A percentile compares a stretch with the other conserved stretches of the same genome.
Conservation (phyloP, 305 asterid genomes). For the Euphrasia arctica region DNA sequence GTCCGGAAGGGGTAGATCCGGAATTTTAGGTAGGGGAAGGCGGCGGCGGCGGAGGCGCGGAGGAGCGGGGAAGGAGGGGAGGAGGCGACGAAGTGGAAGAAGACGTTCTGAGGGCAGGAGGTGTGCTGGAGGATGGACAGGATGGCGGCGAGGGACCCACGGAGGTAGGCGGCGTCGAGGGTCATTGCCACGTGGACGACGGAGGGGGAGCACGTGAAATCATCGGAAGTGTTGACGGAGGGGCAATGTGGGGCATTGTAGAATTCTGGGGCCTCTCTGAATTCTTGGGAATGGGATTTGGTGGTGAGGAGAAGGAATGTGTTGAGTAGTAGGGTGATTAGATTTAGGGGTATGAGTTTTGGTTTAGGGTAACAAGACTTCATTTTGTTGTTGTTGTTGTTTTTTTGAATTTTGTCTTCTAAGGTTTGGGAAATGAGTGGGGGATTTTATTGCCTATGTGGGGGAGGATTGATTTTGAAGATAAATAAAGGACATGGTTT, state of each 20-base stretch:
- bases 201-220: constrained; percentile 40
- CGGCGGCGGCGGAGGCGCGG: constrained; percentile 45
- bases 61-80: constrained; percentile 31
- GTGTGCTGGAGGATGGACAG: constrained; percentile 79
- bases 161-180: constrained; percentile 71
- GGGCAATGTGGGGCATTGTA: constrained; percentile 70
- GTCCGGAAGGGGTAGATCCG: constrained; percentile 54
- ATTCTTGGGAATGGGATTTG: constrained; percentile 30
- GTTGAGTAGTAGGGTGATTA: too few relatives aligned
- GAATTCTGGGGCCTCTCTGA: constrained; percentile 87
- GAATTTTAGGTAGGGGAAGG: constrained; percentile 76
- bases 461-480: constrained; percentile 32
- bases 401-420: constrained; percentile 27
- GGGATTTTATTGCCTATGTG: constrained; percentile 23
- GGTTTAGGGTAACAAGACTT: constrained; percentile 9
- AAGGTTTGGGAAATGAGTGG: constrained; percentile 21
- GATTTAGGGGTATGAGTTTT: constrained; percentile 23
- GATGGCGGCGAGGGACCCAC: constrained; percentile 92
- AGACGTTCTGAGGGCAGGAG: constrained; percentile 68
- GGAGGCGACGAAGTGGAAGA: constrained; percentile 74
- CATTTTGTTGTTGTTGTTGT: background rate
- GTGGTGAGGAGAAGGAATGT: constrained; percentile 24
- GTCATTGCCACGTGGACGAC: constrained; percentile 89
- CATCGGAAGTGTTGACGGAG: constrained; percentile 13
- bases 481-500: constrained; percentile 30